Percentiles rank a stretch among this genome's conserved stretches.
Evolutionary conservation across 140 eudicot species (phyloP).

Genomic region (Erigeron philadelphicus): DNA sequence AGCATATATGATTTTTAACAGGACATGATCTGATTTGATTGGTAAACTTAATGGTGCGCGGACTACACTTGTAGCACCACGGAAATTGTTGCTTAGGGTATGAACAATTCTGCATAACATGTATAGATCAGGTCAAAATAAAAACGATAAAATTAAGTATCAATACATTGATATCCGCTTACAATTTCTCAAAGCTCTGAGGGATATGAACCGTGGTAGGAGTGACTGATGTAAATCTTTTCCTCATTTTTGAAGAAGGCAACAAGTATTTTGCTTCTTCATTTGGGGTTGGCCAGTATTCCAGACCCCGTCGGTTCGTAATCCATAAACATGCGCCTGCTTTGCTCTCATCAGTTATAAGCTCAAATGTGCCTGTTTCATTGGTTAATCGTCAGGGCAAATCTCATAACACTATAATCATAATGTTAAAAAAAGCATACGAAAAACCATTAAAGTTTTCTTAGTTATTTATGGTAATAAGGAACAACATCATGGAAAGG

Average conservation of each 20-base stretch:
- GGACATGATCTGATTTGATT: slow-evolving; percentile 70
- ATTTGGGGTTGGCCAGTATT: slow-evolving; percentile 89
- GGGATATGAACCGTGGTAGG: slow-evolving; percentile 51
- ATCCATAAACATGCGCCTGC: slow-evolving; percentile 95
- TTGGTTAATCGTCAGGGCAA: slow-evolving; percentile 4
- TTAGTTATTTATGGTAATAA: not conserved
- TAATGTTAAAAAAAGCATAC: not conserved
- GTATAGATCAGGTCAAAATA: slow-evolving; percentile 3
- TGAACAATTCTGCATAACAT: slow-evolving; percentile 62
- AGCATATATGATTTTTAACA: slow-evolving; percentile 81
- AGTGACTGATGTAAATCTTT: slow-evolving; percentile 31
- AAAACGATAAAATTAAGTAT: not conserved
- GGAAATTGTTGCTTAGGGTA: slow-evolving; percentile 79
- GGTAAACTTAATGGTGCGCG: slow-evolving; percentile 59
- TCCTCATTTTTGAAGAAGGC: slow-evolving; percentile 37
- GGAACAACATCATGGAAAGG: no score
- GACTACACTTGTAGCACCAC: slow-evolving; percentile 64
- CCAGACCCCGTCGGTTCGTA: slow-evolving; percentile 69
- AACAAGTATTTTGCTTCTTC: slow-evolving; percentile 83
- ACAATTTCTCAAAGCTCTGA: slow-evolving; percentile 70
- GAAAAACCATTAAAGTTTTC: not conserved
- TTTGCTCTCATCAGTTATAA: slow-evolving; percentile 72
- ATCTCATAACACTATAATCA: slow-evolving; percentile 3
- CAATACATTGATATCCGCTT: slow-evolving; percentile 21
- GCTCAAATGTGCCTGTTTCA: slow-evolving; percentile 76